phyloP scores from a whole-genome alignment of 108 stramenopile species.

The Bacterosira constricta region DNA sequence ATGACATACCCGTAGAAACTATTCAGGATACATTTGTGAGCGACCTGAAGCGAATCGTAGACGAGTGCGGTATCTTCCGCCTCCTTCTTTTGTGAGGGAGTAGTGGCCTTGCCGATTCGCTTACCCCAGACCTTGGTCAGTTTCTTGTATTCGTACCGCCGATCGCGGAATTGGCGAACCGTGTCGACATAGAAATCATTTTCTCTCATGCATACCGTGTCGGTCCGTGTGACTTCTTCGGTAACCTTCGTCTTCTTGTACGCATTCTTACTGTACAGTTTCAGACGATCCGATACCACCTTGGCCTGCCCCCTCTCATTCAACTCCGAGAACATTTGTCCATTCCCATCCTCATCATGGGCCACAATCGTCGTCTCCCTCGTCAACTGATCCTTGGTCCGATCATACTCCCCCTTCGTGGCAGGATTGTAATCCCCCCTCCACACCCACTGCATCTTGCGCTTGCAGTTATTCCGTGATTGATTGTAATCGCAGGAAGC shows the following conservation, averaged over 20 bases:
- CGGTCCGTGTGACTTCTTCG: conserved; percentile 87
- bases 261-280: conserved; percentile 93
- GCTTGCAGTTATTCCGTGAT: conserved; percentile 93
- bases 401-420: conserved; percentile 82
- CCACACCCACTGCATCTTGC: conserved; percentile 98
- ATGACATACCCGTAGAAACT: conserved; percentile 99
- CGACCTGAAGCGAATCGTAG: conserved; percentile 98
- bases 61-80: conserved; percentile 93
- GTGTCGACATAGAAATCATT: conserved; percentile 99
- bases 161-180: conserved; percentile 97
- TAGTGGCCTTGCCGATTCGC: conserved; percentile 80
- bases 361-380: conserved; percentile 53
- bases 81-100: conserved; percentile 87
- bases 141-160: conserved; percentile 98
- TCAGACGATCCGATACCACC: conserved; percentile 81
- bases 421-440: conserved; percentile 95
- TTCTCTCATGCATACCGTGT: conserved; percentile 98
- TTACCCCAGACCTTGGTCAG: conserved; percentile 96
- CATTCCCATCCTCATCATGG: conserved; percentile 67
- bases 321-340: conserved; percentile 78
- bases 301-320: conserved; percentile 82
- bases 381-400: conserved; percentile 88
- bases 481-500: conserved; percentile 98
- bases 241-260: conserved; percentile 97
- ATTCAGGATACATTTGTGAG: conserved; percentile 99